Conservation (phyloP, 257 asterid species). For the Echium plantagineum region DNA sequence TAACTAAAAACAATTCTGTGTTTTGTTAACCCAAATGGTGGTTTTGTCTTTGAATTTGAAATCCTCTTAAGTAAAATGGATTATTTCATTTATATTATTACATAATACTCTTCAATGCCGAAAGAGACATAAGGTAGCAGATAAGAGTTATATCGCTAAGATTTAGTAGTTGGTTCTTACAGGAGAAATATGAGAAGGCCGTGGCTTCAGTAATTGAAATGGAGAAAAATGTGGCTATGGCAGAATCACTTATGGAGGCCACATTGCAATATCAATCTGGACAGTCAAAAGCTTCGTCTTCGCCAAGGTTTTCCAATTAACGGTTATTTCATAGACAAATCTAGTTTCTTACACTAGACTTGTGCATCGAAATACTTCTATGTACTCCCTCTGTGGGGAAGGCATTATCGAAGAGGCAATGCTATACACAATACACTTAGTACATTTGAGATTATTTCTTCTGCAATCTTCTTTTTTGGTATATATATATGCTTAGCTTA, state of each 20-base stretch:
- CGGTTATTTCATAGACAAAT: neutral
- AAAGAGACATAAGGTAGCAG: neutral
- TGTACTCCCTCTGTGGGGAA: no score
- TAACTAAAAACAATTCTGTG: no score
- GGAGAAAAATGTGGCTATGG: slow-evolving; percentile 86
- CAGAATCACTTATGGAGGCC: slow-evolving; percentile 84
- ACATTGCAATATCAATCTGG: slow-evolving; percentile 82
- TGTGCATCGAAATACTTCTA: neutral
- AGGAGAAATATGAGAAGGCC: slow-evolving; percentile 66
- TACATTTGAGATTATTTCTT: no score
- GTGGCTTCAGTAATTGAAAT: slow-evolving; percentile 35
- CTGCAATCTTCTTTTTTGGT: no score
- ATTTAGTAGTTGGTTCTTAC: slow-evolving; percentile 11
- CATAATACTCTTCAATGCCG: no score
- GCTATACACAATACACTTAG: no score
- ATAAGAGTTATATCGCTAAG: neutral
- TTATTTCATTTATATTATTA: no score
- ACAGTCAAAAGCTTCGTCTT: slow-evolving; percentile 60
- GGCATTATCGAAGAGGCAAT: no score
- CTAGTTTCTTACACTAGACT: neutral
- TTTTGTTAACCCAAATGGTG: no score
- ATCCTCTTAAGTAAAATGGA: no score
- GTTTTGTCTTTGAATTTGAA: no score
- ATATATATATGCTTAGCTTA: no score
- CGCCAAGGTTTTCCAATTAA: slow-evolving; percentile 38